phyloP scores from a whole-genome alignment of 345 rosid species.

The Limnanthes douglasii region DNA sequence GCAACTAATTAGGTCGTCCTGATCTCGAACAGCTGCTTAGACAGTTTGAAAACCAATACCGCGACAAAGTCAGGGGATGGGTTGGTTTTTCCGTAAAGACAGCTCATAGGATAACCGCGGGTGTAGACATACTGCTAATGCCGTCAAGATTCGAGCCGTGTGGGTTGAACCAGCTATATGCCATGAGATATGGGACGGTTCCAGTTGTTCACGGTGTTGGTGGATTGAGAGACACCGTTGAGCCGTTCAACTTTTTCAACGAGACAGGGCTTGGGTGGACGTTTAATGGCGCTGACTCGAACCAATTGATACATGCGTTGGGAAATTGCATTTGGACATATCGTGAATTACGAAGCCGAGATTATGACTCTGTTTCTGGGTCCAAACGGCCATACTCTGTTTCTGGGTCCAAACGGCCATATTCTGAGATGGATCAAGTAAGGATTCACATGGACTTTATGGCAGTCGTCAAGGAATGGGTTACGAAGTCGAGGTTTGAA shows the following conservation, averaged over 20 bases:
- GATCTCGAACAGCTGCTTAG: conserved; percentile 75
- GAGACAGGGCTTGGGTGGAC: conserved; percentile 95
- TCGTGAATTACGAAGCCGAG: no score
- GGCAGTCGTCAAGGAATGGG: no score
- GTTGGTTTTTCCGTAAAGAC: conserved; percentile 78
- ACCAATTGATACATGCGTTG: conserved; percentile 59
- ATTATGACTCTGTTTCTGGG: no score
- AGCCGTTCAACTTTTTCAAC: conserved; percentile 58
- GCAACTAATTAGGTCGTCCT: conserved; percentile 62
- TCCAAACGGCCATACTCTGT: no score
- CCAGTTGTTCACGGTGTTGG: conserved; percentile 96
- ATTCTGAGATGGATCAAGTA: no score
- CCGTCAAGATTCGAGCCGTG: conserved; percentile 97
- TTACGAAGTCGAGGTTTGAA: no score
- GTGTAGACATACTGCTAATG: conserved; percentile 82
- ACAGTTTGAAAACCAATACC: conserved; percentile 43
- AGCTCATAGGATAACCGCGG: conserved; percentile 90
- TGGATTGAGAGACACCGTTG: conserved; percentile 84
- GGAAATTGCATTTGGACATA: conserved; percentile 76
- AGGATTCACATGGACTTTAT: no score
- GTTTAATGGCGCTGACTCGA: conserved; percentile 52
- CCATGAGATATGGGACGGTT: conserved; percentile 83
- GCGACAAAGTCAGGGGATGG: conserved; percentile 68
- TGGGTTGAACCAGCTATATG: conserved; percentile 90
- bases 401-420: no score